Evolutionary conservation across 495 filamentous ascomycete genomes (phyloP), one percentile per base, ranked within the genome.

Genomic region (Hypoxylon lienhwacheense): DNA sequence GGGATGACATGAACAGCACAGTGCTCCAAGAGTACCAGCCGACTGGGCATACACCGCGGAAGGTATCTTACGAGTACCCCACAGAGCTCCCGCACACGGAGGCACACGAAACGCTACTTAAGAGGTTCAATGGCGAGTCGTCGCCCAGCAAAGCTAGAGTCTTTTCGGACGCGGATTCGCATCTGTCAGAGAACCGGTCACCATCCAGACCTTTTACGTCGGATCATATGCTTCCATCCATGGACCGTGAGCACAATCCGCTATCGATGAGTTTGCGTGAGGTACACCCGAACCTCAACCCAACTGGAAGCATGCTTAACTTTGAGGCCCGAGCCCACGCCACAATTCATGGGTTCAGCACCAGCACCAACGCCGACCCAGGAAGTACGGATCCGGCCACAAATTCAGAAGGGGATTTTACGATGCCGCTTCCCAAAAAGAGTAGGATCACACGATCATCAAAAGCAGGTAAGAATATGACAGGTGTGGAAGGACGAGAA

Each of bases 11-110:
- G 20, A 73, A 77, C 15, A 69, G 60, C 20, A 83, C 83, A 1
- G 66, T 73, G 7, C 69, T 97, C 17, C 78, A 81, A 46, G 90
- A 96, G 65, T 97, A 97, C 63, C 66, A 76, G 5, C 81, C 86
- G 0, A 97, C 93, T 0, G 93, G 92, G 25, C 76, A 81, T n/a
- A 96, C 93, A 0, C 93, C 93, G 0, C 78, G 85, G 58, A 91
- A 90, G 67, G 73, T 74, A 7, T 71, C 76, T 25, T 98, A 97
- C 64, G 72, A 82, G 4, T 95, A 89, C 64, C 86, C 87, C 1
- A 85, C 82, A 0, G 70, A 73, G 1, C 77, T 98, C 3, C 93
- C 93, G 1, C 81, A 81, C 3, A 97, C 93, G 0, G 82, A 83
- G 49, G 55, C 81, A 0, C 88, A 91, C 62, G 87, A 89, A 0